Base-by-base conservation (phyloP, 148 eudicot species). In the Hydrangea macrophylla region DNA sequence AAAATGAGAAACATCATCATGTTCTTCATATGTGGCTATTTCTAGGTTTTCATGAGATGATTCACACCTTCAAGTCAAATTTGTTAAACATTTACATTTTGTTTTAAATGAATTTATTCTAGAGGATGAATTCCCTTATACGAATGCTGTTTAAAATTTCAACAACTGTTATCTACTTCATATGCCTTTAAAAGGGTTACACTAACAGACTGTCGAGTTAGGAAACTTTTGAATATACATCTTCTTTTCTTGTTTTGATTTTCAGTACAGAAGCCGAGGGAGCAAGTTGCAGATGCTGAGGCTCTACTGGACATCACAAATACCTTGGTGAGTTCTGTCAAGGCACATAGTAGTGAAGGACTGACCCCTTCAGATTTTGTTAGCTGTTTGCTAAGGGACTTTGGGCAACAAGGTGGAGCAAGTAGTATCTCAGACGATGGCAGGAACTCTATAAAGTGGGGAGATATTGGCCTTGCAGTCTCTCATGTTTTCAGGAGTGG, bases 281-380 rank as follows among this genome's bases (percentile, higher is more conserved):
- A 92, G 56, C 97, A 92, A 69, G 97, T 92, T 31, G 97, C 92
- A 31, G 97, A 92, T 83, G 97, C 97, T 6, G 97, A 92, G 68
- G 92, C 97, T 17, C 74, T 92, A 39, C 69, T 83, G 65, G 88
- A 86, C 73, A 86, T 90, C 28, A 78, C 96, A 42, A 84, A 70
- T 78, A 86, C 86, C 5, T 79, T 90, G 72, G 71, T 86, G 64
- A 73, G 78, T 26, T 77, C 88, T 65, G 93, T 90, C 1, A 88
- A 86, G 70, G 82, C 93, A 12, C 90, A 84, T 20, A 74, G 75
- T 30, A 88, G 72, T 68, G 89, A 82, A 37, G 96, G 91, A 30
- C 26, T 82, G 24, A 88, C 91, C 35, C 86, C 96, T 48, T 65
- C 91, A 53, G 96, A 90, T 65, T 84, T 88, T 70, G 76, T 88